Conservation (phyloP, 1,284 basidiomycete genomes). For the Cutaneotrichosporon sp. region DNA sequence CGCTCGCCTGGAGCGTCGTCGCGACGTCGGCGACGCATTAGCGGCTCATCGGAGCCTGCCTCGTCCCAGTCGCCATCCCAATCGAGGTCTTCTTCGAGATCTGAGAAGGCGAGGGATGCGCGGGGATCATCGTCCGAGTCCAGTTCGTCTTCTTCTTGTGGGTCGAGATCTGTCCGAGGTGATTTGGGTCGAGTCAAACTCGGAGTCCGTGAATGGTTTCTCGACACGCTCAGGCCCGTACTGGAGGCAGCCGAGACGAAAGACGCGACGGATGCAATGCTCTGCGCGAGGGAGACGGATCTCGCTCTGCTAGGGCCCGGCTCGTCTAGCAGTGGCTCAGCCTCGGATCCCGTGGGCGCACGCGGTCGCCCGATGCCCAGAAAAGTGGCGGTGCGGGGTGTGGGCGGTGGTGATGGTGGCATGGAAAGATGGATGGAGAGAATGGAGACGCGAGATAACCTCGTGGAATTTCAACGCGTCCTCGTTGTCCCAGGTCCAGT, state of each 20-base stretch:
- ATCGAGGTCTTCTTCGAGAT: conserved; percentile 18
- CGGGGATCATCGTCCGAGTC: neutral
- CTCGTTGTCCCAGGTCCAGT: too few species aligned
- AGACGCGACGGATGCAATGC: conserved; percentile 12
- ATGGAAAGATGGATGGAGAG: conserved; percentile 2
- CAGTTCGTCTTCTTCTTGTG: neutral
- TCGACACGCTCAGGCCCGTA: neutral
- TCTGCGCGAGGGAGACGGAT: conserved; percentile 12
- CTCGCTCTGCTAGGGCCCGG: conserved; percentile 3
- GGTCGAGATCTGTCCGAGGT: neutral
- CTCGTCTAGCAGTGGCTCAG: conserved; percentile 12
- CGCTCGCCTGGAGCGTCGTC: conserved; percentile 21
- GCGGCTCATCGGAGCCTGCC: conserved; percentile 17
- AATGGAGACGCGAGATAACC: conserved; percentile 12
- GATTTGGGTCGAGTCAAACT: neutral
- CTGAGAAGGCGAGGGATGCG: neutral
- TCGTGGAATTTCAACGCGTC: conserved; percentile 9
- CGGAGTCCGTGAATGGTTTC: conserved; percentile 3
- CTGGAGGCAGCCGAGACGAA: conserved; percentile 8
- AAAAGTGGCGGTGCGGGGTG: conserved; percentile 9
- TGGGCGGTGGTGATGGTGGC: conserved; percentile 14
- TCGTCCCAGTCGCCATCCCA: conserved; percentile 19
- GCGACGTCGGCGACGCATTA: conserved; percentile 21
- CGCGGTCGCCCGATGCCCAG: neutral
- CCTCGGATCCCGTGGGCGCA: neutral